phyloP scores from a whole-genome alignment of 352 stramenopile species.

The Pythium periplocum region DNA sequence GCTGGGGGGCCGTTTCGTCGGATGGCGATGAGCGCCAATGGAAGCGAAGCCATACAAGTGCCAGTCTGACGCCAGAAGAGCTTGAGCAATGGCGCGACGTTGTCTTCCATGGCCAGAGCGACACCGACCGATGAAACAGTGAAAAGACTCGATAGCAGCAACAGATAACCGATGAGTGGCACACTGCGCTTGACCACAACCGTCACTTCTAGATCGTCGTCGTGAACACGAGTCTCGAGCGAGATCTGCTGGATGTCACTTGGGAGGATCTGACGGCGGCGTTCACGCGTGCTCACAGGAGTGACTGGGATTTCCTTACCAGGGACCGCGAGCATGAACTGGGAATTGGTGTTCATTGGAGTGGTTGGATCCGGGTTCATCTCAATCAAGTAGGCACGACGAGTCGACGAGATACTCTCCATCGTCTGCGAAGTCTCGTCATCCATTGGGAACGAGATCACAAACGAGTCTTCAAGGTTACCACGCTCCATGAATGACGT shows the following conservation, averaged over 20 bases:
- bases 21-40: constrained; percentile 37
- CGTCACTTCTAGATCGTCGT: constrained; percentile 67
- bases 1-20: constrained; percentile 24
- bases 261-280: constrained; percentile 35
- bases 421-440: constrained; percentile 53
- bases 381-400: constrained; percentile 65
- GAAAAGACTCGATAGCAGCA: constrained; percentile 63
- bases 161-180: constrained; percentile 61
- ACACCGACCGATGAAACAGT: constrained; percentile 76
- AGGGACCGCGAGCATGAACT: constrained; percentile 72
- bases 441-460: constrained; percentile 74
- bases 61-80: constrained; percentile 82
- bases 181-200: constrained; percentile 64
- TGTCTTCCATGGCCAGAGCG: constrained; percentile 58
- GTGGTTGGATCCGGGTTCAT: constrained; percentile 55
- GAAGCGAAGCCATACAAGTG: constrained; percentile 53
- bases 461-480: constrained; percentile 32
- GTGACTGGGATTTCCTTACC: constrained; percentile 26
- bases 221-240: constrained; percentile 57
- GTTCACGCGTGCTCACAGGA: constrained; percentile 3
- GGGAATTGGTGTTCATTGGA: constrained; percentile 28
- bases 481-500: constrained; percentile 18
- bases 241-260: constrained; percentile 72
- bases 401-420: constrained; percentile 9
- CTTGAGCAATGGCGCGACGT: constrained; percentile 72